These are phyloP conservation scores for Russula emetica DNA, from an alignment of 768 basidiomycete genomes.

Conservation along the genomic window DNA sequence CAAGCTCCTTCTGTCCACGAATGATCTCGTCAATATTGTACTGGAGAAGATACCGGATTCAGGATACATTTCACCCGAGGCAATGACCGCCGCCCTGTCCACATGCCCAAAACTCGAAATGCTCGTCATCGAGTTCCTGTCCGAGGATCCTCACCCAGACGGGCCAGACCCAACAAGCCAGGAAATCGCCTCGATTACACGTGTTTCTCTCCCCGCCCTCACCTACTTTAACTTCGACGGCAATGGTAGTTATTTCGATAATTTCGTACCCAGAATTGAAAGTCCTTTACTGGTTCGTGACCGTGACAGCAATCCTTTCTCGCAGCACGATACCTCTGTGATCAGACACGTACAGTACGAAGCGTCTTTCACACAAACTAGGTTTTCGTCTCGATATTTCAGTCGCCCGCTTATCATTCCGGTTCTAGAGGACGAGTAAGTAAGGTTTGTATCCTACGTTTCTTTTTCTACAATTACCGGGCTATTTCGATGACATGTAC, in stretches of 20 bases:
- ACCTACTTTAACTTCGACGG: neutral
- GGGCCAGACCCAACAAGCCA: neutral
- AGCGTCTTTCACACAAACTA: neutral
- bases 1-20: neutral
- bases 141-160: neutral
- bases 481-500: no score
- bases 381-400: neutral
- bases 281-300: neutral
- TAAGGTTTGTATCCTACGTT: no score
- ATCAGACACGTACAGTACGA: neutral
- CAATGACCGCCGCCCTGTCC: neutral
- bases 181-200: neutral
- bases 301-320: neutral
- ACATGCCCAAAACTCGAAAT: neutral
- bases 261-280: neutral
- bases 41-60: constrained; percentile 8
- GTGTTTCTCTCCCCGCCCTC: neutral
- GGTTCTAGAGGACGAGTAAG: neutral
- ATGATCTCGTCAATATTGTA: neutral
- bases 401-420: neutral
- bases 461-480: no score
- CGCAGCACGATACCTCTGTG: neutral
- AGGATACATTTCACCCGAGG: constrained; percentile 10
- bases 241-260: neutral
- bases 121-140: constrained; percentile 1